Percentiles rank a stretch among this genome's conserved stretches.
These are phyloP conservation scores for Trichoderma reesei DNA, from an alignment of 495 filamentous ascomycete species.

Conservation along the genomic window DNA sequence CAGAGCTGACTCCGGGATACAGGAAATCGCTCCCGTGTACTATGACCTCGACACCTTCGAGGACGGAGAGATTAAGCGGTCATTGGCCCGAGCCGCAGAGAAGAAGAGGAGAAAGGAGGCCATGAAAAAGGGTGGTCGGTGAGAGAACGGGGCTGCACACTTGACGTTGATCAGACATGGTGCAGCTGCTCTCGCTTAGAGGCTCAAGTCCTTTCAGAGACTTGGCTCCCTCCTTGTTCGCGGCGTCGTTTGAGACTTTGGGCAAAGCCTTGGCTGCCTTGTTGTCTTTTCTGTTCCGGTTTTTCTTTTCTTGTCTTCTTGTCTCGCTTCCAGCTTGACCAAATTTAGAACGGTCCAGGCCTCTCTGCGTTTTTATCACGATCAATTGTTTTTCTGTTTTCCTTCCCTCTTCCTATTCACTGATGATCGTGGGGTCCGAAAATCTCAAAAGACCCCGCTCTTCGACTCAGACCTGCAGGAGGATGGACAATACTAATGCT, in stretches of 20 bases:
- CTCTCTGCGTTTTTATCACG: not conserved
- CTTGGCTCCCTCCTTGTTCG: not conserved
- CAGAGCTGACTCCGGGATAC: not conserved
- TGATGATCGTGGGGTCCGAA: not conserved
- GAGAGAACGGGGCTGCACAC: not conserved
- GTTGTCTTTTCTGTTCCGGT: not conserved
- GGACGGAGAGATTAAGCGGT: constrained; percentile 75
- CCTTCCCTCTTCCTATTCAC: no score
- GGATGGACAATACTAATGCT: not conserved
- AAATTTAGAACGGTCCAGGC: not conserved
- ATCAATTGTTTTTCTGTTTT: no score
- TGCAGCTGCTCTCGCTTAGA: not conserved
- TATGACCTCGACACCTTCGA: constrained; percentile 79
- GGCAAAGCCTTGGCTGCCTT: not conserved
- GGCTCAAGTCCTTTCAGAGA: not conserved
- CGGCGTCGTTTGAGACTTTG: not conserved
- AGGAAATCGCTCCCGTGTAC: constrained; percentile 84
- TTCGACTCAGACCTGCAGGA: not conserved
- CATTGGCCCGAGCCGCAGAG: constrained; percentile 63
- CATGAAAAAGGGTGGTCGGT: constrained; percentile 37
- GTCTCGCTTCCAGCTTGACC: no score
- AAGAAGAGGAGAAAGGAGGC: constrained; percentile 65
- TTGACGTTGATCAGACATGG: not conserved
- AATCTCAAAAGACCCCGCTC: not conserved
- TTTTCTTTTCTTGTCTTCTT: not conserved